A percentile compares a stretch with the other conserved stretches of the same genome.
These are phyloP conservation scores for Ophioceras dolichostomum DNA, from an alignment of 2,329 filamentous ascomycete genomes.

Conservation along the genomic window DNA sequence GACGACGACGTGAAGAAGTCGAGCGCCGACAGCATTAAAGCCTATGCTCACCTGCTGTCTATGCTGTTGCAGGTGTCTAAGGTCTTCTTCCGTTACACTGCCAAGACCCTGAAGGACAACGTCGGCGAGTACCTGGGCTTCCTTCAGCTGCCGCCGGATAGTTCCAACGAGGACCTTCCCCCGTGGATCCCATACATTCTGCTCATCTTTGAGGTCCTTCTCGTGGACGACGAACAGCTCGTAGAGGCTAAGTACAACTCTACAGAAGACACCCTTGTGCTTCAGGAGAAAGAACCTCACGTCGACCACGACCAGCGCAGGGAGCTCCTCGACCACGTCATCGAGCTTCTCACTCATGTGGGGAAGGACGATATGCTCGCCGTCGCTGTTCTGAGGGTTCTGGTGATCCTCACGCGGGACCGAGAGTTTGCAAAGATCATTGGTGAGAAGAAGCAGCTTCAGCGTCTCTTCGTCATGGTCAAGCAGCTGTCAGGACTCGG, in stretches of 20 bases:
- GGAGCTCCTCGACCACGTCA: slow-evolving; percentile 62
- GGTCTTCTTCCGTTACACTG: slow-evolving; percentile 65
- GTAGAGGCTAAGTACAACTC: slow-evolving; percentile 61
- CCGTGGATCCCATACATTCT: slow-evolving; percentile 89
- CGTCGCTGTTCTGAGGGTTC: slow-evolving; percentile 66
- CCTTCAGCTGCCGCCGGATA: slow-evolving; percentile 56
- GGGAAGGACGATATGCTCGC: slow-evolving; percentile 81
- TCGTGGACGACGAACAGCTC: slow-evolving; percentile 83
- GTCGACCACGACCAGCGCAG: slow-evolving; percentile 53
- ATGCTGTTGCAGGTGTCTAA: slow-evolving; percentile 70
- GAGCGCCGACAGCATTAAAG: slow-evolving; percentile 54
- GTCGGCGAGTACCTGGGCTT: slow-evolving; percentile 68
- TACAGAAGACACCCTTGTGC: slow-evolving; percentile 36
- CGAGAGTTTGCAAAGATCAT: slow-evolving; percentile 63
- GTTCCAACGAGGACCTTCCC: slow-evolving; percentile 64
- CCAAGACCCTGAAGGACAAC: slow-evolving; percentile 64
- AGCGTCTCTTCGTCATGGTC: slow-evolving; percentile 86
- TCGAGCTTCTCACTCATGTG: slow-evolving; percentile 74
- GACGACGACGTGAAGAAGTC: slow-evolving; percentile 55
- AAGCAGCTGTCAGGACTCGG: slow-evolving; percentile 78
- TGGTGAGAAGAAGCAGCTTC: slow-evolving; percentile 79
- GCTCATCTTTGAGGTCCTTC: slow-evolving; percentile 75
- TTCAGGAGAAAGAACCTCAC: slow-evolving; percentile 47
- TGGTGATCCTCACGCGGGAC: slow-evolving; percentile 78
- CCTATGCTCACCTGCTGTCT: slow-evolving; percentile 85